Evolutionary conservation across 2,329 filamentous ascomycete genomes (phyloP).

Genomic region (Pseudogymnoascus sp.): DNA sequence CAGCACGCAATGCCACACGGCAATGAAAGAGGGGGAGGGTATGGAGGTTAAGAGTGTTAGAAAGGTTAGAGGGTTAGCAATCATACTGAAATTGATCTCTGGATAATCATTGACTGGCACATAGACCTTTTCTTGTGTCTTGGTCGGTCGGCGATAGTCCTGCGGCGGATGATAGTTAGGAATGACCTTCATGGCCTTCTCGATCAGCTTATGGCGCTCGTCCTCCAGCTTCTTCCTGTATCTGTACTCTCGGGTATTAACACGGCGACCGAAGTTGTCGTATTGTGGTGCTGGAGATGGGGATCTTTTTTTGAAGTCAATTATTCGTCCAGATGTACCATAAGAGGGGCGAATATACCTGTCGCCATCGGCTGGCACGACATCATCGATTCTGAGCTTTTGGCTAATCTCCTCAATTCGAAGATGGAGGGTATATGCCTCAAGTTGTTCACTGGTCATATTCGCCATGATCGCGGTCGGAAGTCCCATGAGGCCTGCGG

Average conservation of each 20-base stretch:
- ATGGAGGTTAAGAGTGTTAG: slow-evolving; percentile 45
- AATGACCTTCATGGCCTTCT: slow-evolving; percentile 99
- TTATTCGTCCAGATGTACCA: neutral
- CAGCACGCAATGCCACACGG: slow-evolving; percentile 31
- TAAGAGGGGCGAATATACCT: slow-evolving; percentile 52
- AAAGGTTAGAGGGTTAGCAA: slow-evolving; percentile 95
- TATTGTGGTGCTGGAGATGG: slow-evolving; percentile 95
- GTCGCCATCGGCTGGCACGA: slow-evolving; percentile 92
- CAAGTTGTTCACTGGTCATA: slow-evolving; percentile 97
- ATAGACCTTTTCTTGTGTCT: slow-evolving; percentile 99
- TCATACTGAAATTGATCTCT: slow-evolving; percentile 99
- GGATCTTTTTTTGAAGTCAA: slow-evolving; percentile 51
- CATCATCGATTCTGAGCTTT: slow-evolving; percentile 98
- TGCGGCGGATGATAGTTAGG: slow-evolving; percentile 98
- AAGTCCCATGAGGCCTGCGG: slow-evolving; percentile 92
- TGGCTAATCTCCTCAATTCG: slow-evolving; percentile 99
- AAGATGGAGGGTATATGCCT: slow-evolving; percentile 91
- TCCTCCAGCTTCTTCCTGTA: slow-evolving; percentile 98
- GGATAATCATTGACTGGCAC: slow-evolving; percentile 99
- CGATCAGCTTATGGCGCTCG: slow-evolving; percentile 95
- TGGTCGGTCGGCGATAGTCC: slow-evolving; percentile 96
- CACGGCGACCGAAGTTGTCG: slow-evolving; percentile 98
- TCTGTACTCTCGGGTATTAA: slow-evolving; percentile 97
- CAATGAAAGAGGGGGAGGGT: slow-evolving; percentile 39
- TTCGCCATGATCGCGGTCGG: slow-evolving; percentile 93